A percentile compares a stretch with the other conserved stretches of the same genome.
phyloP scores from a whole-genome alignment of 768 basidiomycete genomes.

The Nidularia sp. region DNA sequence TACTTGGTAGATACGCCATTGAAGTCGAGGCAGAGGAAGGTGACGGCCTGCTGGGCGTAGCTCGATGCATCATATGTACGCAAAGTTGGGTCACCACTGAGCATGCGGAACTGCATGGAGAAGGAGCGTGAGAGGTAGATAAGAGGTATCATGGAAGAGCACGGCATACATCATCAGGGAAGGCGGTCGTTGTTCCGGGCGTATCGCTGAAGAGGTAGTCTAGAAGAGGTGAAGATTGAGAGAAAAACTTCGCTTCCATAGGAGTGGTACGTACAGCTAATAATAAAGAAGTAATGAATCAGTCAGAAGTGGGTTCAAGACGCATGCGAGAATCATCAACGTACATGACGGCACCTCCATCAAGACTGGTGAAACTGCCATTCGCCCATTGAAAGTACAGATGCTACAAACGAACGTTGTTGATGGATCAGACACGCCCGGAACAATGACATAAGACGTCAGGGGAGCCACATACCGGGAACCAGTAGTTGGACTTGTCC shows the following conservation, averaged over 20 bases:
- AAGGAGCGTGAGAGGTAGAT: conserved; percentile 1
- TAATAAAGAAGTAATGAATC: too few relatives aligned
- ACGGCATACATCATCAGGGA: conserved; percentile 37
- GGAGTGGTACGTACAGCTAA: too few relatives aligned
- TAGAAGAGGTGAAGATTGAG: background rate
- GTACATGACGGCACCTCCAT: conserved; percentile 42
- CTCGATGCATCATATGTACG: conserved; percentile 31
- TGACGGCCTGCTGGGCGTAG: conserved; percentile 29
- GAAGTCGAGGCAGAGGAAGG: conserved; percentile 31
- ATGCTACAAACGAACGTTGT: conserved; percentile 23
- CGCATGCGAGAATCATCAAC: conserved; percentile 8
- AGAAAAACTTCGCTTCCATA: too few relatives aligned
- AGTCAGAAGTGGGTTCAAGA: too few relatives aligned
- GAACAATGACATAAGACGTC: too few relatives aligned
- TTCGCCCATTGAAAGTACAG: conserved; percentile 51
- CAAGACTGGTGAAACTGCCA: conserved; percentile 40
- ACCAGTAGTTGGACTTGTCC: conserved; percentile 54
- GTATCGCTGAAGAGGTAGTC: conserved; percentile 33
- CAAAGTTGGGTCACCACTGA: conserved; percentile 32
- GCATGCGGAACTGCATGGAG: conserved; percentile 32
- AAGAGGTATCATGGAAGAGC: background rate
- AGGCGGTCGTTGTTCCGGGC: conserved; percentile 32
- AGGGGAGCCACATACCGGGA: conserved; percentile 29
- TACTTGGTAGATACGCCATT: conserved; percentile 20
- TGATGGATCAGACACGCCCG: conserved; percentile 2